Conservation (phyloP, 2,329 filamentous ascomycete species). For the Talaromyces verruculosus region DNA sequence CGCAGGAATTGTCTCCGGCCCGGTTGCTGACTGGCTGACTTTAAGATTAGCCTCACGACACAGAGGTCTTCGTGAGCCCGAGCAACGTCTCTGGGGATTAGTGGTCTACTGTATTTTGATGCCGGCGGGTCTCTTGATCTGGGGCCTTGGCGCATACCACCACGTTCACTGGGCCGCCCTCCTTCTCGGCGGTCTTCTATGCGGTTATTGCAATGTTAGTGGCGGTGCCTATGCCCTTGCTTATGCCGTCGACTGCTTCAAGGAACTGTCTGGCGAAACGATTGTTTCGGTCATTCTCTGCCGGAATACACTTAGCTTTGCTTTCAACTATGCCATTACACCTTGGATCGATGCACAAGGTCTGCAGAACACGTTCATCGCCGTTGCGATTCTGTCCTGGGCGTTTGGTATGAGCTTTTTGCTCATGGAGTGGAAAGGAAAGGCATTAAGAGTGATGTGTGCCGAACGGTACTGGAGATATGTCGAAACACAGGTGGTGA, state of each 20-base stretch:
- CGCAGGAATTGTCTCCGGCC: conserved; percentile 24
- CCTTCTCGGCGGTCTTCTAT: conserved; percentile 51
- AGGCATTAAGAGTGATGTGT: conserved; percentile 26
- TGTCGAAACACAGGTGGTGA: conserved; percentile 22
- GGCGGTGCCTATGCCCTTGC: conserved; percentile 47
- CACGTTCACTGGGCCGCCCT: conserved; percentile 53
- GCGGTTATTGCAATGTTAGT: conserved; percentile 47
- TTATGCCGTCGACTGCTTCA: conserved; percentile 53
- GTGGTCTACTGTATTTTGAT: conserved; percentile 19
- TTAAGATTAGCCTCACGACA: conserved; percentile 27
- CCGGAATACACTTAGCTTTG: conserved; percentile 40
- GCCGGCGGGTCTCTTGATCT: conserved; percentile 21
- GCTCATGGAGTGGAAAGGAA: conserved; percentile 53
- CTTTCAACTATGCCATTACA: conserved; percentile 52
- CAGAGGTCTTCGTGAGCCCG: conserved; percentile 30
- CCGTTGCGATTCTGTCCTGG: conserved; percentile 42
- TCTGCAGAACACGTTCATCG: conserved; percentile 47
- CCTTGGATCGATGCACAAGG: conserved; percentile 48
- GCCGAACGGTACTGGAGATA: conserved; percentile 21
- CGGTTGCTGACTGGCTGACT: conserved; percentile 29
- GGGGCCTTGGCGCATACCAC: conserved; percentile 52
- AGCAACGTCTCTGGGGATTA: conserved; percentile 29
- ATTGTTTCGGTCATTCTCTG: conserved; percentile 53
- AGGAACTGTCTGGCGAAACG: conserved; percentile 50
- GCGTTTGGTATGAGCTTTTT: conserved; percentile 45